These are phyloP conservation scores for Cenococcum geophilum DNA, from an alignment of 495 filamentous ascomycete genomes.

Conservation along the genomic window DNA sequence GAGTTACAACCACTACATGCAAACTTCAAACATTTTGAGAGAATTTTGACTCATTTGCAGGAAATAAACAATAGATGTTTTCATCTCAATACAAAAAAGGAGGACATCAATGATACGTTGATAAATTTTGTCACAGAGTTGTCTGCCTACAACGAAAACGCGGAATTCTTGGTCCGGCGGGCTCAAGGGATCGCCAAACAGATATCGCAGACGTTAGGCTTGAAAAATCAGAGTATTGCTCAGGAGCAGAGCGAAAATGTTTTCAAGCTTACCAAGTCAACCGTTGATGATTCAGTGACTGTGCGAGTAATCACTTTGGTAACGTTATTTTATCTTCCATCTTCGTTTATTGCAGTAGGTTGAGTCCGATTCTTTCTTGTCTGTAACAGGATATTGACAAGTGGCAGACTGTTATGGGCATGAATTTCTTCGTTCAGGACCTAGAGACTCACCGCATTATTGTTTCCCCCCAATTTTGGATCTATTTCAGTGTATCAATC, in stretches of 20 bases:
- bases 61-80: no score
- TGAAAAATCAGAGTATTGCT: conserved; percentile 9
- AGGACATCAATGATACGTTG: no score
- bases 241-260: conserved; percentile 40
- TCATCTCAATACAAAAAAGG: no score
- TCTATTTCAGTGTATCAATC: background rate
- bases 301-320: conserved; percentile 42
- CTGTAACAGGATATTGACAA: background rate
- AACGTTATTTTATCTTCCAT: conserved; percentile 43
- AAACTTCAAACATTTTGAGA: no score
- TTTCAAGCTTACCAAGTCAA: conserved; percentile 40
- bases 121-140: no score
- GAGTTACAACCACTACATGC: no score
- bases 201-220: background rate
- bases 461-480: background rate
- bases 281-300: conserved; percentile 38
- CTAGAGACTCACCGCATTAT: background rate
- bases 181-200: background rate
- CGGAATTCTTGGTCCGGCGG: no score
- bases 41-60: no score
- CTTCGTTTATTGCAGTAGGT: conserved; percentile 45
- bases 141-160: no score
- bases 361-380: background rate
- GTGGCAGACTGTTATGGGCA: background rate
- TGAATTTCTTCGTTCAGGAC: background rate